Evolutionary conservation across 305 asterid species (phyloP).

Genomic region (Fraxinus baroniana): DNA sequence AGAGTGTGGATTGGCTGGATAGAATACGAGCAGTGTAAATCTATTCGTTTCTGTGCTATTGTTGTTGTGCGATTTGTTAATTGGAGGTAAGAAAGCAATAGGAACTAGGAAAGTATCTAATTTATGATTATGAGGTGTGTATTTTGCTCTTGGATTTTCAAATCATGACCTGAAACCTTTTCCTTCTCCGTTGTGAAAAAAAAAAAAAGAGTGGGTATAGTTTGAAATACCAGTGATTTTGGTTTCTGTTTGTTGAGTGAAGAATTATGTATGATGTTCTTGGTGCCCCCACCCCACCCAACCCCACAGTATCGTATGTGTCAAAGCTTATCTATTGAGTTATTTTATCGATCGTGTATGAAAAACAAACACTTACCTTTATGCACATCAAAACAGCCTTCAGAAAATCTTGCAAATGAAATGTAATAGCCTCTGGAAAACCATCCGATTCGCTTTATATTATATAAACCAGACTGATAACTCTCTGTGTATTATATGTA

Average conservation of each 20-base stretch:
- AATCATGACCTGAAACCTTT: slow-evolving; percentile 2
- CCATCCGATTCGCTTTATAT: background rate
- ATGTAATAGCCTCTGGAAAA: background rate
- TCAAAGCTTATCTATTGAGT: background rate
- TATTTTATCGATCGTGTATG: background rate
- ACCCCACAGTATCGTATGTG: background rate
- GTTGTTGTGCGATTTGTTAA: slow-evolving; percentile 19
- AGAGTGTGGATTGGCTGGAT: slow-evolving; percentile 88
- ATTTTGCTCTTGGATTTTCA: slow-evolving; percentile 25
- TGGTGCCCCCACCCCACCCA: background rate
- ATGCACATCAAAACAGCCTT: background rate
- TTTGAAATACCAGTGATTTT: slow-evolving; percentile 22
- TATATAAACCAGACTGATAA: background rate
- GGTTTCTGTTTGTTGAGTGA: background rate
- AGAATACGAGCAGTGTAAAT: slow-evolving; percentile 61
- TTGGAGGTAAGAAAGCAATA: slow-evolving; percentile 26
- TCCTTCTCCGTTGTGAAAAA: slow-evolving; percentile 14
- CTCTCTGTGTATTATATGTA: background rate
- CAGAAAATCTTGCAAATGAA: background rate
- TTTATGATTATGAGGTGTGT: slow-evolving; percentile 39
- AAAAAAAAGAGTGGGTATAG: slow-evolving; percentile 45
- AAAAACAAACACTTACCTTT: background rate
- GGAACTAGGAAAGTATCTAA: slow-evolving; percentile 32
- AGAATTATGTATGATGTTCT: slow-evolving; percentile 21
- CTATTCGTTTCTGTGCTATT: background rate